Conservation (phyloP, 1,139 yeast genomes). For the Debaryomycetaceae sp. region DNA sequence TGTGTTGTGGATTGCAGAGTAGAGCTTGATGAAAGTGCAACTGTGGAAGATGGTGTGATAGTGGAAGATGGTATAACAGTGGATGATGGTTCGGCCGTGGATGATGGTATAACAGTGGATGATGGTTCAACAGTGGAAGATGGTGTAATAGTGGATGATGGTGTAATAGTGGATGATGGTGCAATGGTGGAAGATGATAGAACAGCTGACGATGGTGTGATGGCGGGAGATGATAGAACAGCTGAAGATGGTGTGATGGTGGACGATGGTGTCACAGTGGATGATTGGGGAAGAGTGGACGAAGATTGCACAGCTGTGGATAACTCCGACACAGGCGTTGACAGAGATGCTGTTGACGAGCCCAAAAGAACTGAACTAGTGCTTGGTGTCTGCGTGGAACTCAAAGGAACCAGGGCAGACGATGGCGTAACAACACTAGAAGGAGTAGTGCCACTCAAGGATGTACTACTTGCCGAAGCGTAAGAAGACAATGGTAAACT, state of each 20-base stretch:
- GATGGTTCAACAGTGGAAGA: constrained; percentile 4
- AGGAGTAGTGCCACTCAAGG: not conserved
- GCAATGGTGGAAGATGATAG: not conserved
- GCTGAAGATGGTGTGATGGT: not conserved
- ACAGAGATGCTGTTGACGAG: constrained; percentile 5
- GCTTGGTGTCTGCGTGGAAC: not conserved
- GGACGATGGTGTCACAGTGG: constrained; percentile 1
- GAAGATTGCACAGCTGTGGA: constrained; percentile 5
- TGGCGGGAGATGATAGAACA: not conserved
- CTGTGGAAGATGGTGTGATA: not conserved
- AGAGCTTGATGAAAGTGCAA: not conserved
- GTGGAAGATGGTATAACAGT: not conserved
- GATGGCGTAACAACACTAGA: not conserved
- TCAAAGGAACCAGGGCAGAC: not conserved
- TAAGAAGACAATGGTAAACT: not conserved
- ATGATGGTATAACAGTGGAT: constrained; percentile 3
- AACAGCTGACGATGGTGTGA: not conserved
- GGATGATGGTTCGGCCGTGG: constrained; percentile 2
- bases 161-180: constrained; percentile 3
- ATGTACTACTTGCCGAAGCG: not conserved
- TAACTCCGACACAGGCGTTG: not conserved
- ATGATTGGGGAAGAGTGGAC: constrained; percentile 7
- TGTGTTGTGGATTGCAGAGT: not conserved
- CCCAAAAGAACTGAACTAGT: not conserved
- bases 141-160: constrained; percentile 5